Base-by-base conservation (phyloP, 345 rosid species). In the Populus ilicifolia region DNA sequence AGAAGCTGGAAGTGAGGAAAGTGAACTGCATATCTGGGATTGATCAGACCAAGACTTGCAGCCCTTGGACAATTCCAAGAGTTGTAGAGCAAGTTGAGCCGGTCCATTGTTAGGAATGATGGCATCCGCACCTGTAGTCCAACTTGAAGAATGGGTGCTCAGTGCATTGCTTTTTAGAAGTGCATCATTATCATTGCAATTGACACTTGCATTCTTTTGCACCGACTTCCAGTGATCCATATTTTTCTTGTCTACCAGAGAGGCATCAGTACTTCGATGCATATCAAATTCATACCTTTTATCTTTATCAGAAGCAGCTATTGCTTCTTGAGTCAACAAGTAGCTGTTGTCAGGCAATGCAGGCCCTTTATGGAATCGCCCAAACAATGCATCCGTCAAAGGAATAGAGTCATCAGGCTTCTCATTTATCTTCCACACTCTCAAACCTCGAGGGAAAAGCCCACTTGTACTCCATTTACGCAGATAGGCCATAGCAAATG, bases 381-480 rank as follows among this genome's bases (percentile, higher is more conserved):
- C 90, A 66, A 63, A 78, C 79, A 96, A 87, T 48, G 87, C 99
- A 81, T 96, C 94, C 76, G 85, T 88, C 87, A 96, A 84, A 79
- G 92, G 90, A 71, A 90, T 78, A 50, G 98, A 85, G 74, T 88
- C 88, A 35, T 88, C 89, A 79, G 85, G 90, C 80, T 79, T 87
- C 80, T 89, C 90, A 81, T 83, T 83, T 70, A 48, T 77, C 82
- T 84, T 90, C 99, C 99, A 96, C 73, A 96, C 91, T 84, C 80
- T 88, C 62, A 91, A 83, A 82, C 86, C 82, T 77, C 69, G 74
- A n/a, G 99, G 98, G 65, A 96, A 96, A 82, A 84, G 91, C 73
- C 94, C 91, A 76, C 78, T 80, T 62, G 73, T 67, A 72, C 86
- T 89, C 99, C 99, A 96, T 82, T 86, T 90, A 44, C 90, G 90